Base-by-base conservation (phyloP, 148 eudicot genomes). In the Pouteria glomerata region DNA sequence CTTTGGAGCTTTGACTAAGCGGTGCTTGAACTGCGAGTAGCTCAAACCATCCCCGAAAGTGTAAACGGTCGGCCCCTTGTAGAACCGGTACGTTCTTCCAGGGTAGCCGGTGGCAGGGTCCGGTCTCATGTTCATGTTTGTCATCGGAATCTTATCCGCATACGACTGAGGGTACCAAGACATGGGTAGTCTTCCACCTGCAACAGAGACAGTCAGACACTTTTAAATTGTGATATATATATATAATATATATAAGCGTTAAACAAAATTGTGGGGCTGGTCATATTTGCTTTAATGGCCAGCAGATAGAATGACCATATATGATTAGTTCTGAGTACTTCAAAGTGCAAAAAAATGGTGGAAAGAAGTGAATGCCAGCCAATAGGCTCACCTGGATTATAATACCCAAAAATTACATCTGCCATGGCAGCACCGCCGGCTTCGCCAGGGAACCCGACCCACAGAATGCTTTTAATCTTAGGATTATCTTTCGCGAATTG, bases 41-140 rank as follows among this genome's bases (percentile, higher is more conserved):
- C 90, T 86, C 44, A 86, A 37, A 4, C 93, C 93, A 26, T 88
- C 85, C 39, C 90, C 93, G 47, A 88, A 88, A 0, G 71, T 44
- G 63, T 76, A 88, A 23, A 88, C 72, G 2, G 88, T 86, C 45
- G 80, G 82, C 14, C 93, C 93, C 0, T 66, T 84, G 84, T 88
- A 88, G 80, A 88, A 88, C 76, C 90, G 71, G 60, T 88, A 88
- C 30, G 86, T 88, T 41, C 90, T 78, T 1, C 93, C 93, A 6
- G 93, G 93, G 78, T 86, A 88, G 39, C 88, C 90, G 0, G 86
- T 86, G 60, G 76, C 19, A 1, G 88, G 84, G 50, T 88, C 70
- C 26, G 93, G 79, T 69, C 93, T 86, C 93, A 88, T 88, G 79
- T 88, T 88, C 93, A 88, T 88, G 79, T 88, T 79, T 44, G 90